Evolutionary conservation across 2,329 filamentous ascomycete genomes (phyloP), one percentile per base, ranked within the genome.

Genomic region (Hymenoscyphus albidus): DNA sequence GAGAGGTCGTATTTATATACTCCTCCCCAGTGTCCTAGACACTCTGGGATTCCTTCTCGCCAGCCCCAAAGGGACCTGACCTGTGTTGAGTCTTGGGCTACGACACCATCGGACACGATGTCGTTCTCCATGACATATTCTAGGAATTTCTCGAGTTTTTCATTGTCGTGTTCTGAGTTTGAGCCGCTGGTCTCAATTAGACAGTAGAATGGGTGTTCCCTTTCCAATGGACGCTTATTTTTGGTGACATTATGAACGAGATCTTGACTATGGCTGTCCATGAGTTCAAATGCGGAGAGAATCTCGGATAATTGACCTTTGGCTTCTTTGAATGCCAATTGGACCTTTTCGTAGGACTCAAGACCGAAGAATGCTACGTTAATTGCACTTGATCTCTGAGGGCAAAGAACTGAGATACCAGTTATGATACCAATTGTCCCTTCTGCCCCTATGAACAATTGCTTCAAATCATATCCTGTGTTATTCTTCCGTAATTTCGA

Each of bases 1-100:
- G 95, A 98, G 39, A 99, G 83, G 75, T 99, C 95, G 77, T 99
- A 99, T 80, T 99, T 99, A 85, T 99, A 99, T 9, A 95, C 93
- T 56, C 93, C 95, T 65, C 95, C 96, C 79, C 90, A 92, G 77
- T 97, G 93, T 67, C 91, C 91, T 32, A 96, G 82, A 57, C 89
- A 88, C 80, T 99, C 95, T 0, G 93, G 89, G 71, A 99, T 92
- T 70, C 93, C 92, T 81, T 99, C 95, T 68, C 95, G 88, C 87
- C 93, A 98, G 65, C 86, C 83, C 95, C 95, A 99, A 61, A 99
- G 83, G 3, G 89, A 83, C 74, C 86, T 87, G 70, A 91, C 84
- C 78, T 99, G 96, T 1, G 94, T 96, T 78, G 96, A 92, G 74
- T 97, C 91, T 78, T 98, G 90, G 1, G 95, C 95, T 48, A 98